phyloP scores from a whole-genome alignment of 208 protist genomes.

The Wallacemonas sp. region DNA sequence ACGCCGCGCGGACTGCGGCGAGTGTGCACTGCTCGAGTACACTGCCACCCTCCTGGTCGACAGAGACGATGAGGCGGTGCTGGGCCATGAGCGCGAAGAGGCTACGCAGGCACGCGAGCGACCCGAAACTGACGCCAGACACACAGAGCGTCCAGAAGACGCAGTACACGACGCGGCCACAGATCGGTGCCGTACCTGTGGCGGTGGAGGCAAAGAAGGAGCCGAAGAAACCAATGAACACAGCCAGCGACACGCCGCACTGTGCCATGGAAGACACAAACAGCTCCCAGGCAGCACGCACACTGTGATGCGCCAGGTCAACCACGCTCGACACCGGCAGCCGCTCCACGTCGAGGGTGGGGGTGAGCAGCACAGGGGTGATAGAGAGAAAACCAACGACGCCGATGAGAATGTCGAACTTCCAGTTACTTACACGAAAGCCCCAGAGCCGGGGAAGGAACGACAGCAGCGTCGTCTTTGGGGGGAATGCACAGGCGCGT shows the following conservation, averaged over 20 bases:
- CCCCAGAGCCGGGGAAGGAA: slow-evolving; percentile 23
- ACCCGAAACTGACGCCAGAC: slow-evolving; percentile 9
- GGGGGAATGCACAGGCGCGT: slow-evolving; percentile 19
- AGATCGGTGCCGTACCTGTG: slow-evolving; percentile 6
- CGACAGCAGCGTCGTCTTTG: slow-evolving; percentile 3
- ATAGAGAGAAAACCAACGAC: slow-evolving; percentile 32
- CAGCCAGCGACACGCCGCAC: slow-evolving; percentile 14
- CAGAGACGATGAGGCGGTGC: neutral
- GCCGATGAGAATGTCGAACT: slow-evolving; percentile 40
- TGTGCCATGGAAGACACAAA: slow-evolving; percentile 15
- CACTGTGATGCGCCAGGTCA: neutral
- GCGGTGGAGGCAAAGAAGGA: slow-evolving; percentile 15
- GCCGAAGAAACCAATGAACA: slow-evolving; percentile 16
- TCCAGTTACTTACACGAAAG: slow-evolving; percentile 42
- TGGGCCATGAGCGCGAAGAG: slow-evolving; percentile 15
- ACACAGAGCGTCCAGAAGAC: slow-evolving; percentile 27
- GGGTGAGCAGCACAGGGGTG: slow-evolving; percentile 20
- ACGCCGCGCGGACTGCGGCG: neutral
- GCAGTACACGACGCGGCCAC: slow-evolving; percentile 14
- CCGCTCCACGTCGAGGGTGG: neutral
- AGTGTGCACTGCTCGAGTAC: slow-evolving; percentile 18
- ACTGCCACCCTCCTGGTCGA: slow-evolving; percentile 11
- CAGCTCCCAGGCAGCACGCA: slow-evolving; percentile 16
- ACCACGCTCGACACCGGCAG: neutral
- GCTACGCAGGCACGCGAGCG: slow-evolving; percentile 14